Evolutionary conservation across 768 basidiomycete genomes (phyloP).

Genomic region (Macrocybe gigantea): DNA sequence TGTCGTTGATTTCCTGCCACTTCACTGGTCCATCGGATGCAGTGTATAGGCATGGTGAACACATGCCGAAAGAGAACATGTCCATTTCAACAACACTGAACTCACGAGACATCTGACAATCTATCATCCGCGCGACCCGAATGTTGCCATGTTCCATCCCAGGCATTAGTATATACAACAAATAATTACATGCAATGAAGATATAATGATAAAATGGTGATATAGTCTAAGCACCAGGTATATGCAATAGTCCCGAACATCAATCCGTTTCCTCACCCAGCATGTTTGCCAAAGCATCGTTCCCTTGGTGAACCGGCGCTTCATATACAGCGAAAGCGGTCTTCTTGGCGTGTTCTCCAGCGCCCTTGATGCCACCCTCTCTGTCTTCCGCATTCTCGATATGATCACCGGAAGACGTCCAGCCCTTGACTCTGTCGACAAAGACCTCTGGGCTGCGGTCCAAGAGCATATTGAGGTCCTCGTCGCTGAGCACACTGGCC

Average conservation of each 20-base stretch:
- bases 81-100: too few relatives aligned
- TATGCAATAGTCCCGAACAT: not conserved
- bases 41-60: too few relatives aligned
- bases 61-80: too few relatives aligned
- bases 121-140: too few relatives aligned
- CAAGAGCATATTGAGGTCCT: conserved; percentile 73
- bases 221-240: too few relatives aligned
- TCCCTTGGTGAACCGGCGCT: conserved; percentile 54
- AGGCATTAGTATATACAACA: too few relatives aligned
- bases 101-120: too few relatives aligned
- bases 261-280: conserved; percentile 40
- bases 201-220: too few relatives aligned
- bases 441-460: conserved; percentile 78
- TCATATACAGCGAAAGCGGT: conserved; percentile 78
- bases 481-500: conserved; percentile 71
- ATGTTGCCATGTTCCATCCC: too few relatives aligned
- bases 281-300: conserved; percentile 66
- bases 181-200: too few relatives aligned
- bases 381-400: conserved; percentile 5
- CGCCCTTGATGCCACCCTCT: not conserved
- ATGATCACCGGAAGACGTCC: conserved; percentile 46
- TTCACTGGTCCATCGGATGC: too few relatives aligned
- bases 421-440: conserved; percentile 61
- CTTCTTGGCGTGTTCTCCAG: conserved; percentile 22
- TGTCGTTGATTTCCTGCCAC: too few relatives aligned